Conservation (phyloP, 23 red algal species). For the Agarophyton chilense region DNA sequence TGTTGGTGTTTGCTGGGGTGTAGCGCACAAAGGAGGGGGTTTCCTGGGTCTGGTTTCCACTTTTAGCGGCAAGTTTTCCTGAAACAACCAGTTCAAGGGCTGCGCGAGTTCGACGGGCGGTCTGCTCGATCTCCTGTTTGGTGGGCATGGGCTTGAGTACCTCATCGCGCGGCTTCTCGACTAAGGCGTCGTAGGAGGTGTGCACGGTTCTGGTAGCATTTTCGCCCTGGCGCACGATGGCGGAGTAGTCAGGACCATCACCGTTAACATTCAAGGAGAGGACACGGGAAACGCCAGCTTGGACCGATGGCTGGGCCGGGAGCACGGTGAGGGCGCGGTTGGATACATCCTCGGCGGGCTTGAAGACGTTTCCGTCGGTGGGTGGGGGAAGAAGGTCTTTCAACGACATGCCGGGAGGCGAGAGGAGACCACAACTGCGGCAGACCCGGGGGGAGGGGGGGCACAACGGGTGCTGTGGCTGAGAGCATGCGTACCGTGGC, state of each 20-base stretch:
- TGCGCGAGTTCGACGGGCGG: slow-evolving; percentile 55
- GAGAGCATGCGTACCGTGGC: background rate
- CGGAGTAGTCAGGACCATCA: slow-evolving; percentile 67
- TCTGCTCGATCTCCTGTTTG: slow-evolving; percentile 24
- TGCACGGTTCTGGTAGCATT: slow-evolving; percentile 68
- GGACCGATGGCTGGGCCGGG: slow-evolving; percentile 5
- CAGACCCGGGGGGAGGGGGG: background rate
- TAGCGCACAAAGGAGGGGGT: slow-evolving; percentile 74
- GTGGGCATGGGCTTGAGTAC: slow-evolving; percentile 48
- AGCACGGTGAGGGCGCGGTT: background rate
- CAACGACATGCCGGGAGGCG: slow-evolving; percentile 1
- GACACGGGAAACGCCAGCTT: slow-evolving; percentile 35
- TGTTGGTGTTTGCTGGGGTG: slow-evolving; percentile 72
- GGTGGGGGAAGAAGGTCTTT: slow-evolving; percentile 50
- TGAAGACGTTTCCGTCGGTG: slow-evolving; percentile 6
- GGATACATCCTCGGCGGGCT: background rate
- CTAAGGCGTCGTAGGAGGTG: slow-evolving; percentile 46
- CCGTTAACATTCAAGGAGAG: slow-evolving; percentile 3
- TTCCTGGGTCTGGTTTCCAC: background rate
- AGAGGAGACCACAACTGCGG: background rate
- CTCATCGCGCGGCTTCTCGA: slow-evolving; percentile 62
- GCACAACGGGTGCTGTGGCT: too few species aligned
- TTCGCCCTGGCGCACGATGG: slow-evolving; percentile 60
- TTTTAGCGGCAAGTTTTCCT: slow-evolving; percentile 44
- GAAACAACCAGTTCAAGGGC: slow-evolving; percentile 55